A percentile compares a stretch with the other conserved stretches of the same genome.
phyloP scores from a whole-genome alignment of 305 asterid species.

The Fraxinus nigra region DNA sequence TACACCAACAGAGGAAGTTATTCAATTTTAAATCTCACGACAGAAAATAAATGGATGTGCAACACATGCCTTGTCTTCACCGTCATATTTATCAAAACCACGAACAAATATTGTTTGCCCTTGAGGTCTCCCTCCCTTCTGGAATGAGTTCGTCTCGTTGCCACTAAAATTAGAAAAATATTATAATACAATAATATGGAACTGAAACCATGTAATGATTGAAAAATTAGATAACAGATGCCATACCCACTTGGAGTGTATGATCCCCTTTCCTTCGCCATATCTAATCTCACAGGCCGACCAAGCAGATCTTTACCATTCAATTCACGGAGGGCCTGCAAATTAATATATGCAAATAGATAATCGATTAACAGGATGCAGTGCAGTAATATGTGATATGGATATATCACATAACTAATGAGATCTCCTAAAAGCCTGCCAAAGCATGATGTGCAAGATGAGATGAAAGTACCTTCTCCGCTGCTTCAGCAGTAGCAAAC shows the following conservation, averaged over 20 bases:
- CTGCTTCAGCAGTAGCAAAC: conserved; percentile 67
- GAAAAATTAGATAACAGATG: neutral
- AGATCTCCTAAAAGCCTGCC: neutral
- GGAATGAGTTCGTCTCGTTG: conserved; percentile 42
- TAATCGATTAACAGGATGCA: neutral
- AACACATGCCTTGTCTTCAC: conserved; percentile 53
- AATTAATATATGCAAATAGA: neutral
- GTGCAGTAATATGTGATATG: neutral
- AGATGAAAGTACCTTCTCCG: conserved; percentile 48
- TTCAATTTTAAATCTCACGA: neutral
- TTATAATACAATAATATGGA: neutral
- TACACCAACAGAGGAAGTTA: neutral
- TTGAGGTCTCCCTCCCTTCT: conserved; percentile 42
- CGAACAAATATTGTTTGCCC: conserved; percentile 55
- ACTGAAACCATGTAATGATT: neutral
- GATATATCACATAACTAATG: neutral
- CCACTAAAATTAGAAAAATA: conserved; percentile 29
- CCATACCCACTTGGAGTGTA: conserved; percentile 60
- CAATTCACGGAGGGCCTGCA: conserved; percentile 58
- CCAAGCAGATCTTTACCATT: conserved; percentile 67
- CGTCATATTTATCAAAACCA: conserved; percentile 53
- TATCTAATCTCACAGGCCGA: conserved; percentile 65
- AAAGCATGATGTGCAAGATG: neutral
- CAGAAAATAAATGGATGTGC: neutral
- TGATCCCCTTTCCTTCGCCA: conserved; percentile 57